phyloP scores from a whole-genome alignment of 345 rosid genomes.

The rapeseed (Brassica napus) region Da-Ae NC_063450.1:42663001-42663500 shows the following conservation, averaged over 20 bases:
- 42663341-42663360: constrained; percentile 16
- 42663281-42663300: constrained; percentile 92
- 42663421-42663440: constrained; percentile 18
- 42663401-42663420: constrained; percentile 19
- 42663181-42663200: constrained; percentile 57
- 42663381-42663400: constrained; percentile 15
- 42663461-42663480: constrained; percentile 35
- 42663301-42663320: constrained; percentile 92
- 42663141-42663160: constrained; percentile 44
- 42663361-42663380: background rate
- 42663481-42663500: constrained; percentile 21
- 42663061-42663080: background rate
- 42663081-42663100: background rate
- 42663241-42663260: constrained; percentile 82
- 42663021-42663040: too few species aligned
- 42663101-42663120: background rate
- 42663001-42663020: too few species aligned
- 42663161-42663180: constrained; percentile 47
- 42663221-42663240: constrained; percentile 95
- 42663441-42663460: constrained; percentile 31
- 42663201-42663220: constrained; percentile 90
- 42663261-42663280: constrained; percentile 90
- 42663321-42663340: constrained; percentile 40
- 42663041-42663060: constrained; percentile 53
- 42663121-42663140: constrained; percentile 39